phyloP scores from a whole-genome alignment of 805 yeast species.

The Suhomyces sp. region DNA sequence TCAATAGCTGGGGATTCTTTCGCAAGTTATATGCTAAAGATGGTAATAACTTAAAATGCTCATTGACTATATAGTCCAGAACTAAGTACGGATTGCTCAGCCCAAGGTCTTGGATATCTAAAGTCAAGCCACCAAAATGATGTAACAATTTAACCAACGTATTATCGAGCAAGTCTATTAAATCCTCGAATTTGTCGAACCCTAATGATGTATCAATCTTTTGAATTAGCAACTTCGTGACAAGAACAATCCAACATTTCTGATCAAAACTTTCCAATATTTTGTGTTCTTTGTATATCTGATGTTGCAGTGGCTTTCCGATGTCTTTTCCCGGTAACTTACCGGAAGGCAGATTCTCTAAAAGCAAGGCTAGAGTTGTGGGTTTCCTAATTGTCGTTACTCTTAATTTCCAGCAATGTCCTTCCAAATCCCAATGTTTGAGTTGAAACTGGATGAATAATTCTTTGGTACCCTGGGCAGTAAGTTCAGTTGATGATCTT shows the following conservation, averaged over 20 bases:
- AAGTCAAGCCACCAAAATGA: constrained; percentile 28
- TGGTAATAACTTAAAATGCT: constrained; percentile 28
- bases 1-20: constrained; percentile 35
- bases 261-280: constrained; percentile 34
- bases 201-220: constrained; percentile 37
- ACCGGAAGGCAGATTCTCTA: constrained; percentile 11
- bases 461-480: constrained; percentile 19
- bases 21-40: constrained; percentile 33
- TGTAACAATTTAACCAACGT: constrained; percentile 25
- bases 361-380: constrained; percentile 25
- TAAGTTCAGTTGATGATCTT: constrained; percentile 18
- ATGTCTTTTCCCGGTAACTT: constrained; percentile 15
- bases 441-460: constrained; percentile 33
- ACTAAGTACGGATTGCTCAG: constrained; percentile 25
- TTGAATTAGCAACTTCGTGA: constrained; percentile 32
- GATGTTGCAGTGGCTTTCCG: constrained; percentile 16
- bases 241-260: constrained; percentile 27
- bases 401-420: constrained; percentile 23
- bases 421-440: constrained; percentile 26
- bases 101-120: constrained; percentile 3
- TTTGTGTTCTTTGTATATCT: constrained; percentile 25
- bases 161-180: constrained; percentile 25
- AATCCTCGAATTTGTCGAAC: constrained; percentile 30
- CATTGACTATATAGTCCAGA: constrained; percentile 23
- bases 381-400: constrained; percentile 30